These are phyloP conservation scores for Neurospora pannonica DNA, from an alignment of 495 filamentous ascomycete species.

Conservation along the genomic window DNA sequence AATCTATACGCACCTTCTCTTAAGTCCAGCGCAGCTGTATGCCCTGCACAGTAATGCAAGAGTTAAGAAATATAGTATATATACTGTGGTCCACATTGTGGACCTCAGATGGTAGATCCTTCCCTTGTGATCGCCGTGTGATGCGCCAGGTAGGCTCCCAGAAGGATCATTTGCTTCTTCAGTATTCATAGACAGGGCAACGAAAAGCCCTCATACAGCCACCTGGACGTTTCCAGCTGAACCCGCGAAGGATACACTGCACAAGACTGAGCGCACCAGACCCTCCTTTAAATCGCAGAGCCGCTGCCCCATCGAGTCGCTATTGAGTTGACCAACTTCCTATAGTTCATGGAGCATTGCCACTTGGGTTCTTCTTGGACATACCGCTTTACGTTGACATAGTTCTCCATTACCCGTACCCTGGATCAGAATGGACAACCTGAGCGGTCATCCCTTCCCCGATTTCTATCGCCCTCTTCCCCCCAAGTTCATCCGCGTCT, in stretches of 20 bases:
- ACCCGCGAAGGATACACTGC: background rate
- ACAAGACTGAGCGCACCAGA: background rate
- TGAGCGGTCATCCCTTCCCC: background rate
- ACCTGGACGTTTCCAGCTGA: background rate
- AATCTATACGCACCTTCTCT: too few relatives aligned
- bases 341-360: background rate
- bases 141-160: too few relatives aligned
- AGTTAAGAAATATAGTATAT: too few relatives aligned
- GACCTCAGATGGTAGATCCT: too few relatives aligned
- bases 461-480: conserved; percentile 3
- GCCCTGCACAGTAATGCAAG: too few relatives aligned
- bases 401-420: background rate
- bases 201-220: background rate
- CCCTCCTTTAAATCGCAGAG: background rate
- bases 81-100: too few relatives aligned
- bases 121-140: too few relatives aligned
- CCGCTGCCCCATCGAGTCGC: background rate
- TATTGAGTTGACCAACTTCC: background rate
- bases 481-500: conserved; percentile 5
- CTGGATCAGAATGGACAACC: background rate
- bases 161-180: too few relatives aligned
- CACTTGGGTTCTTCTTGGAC: background rate
- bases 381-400: background rate
- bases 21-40: too few relatives aligned
- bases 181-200: background rate